These are phyloP conservation scores for Combretum micranthum DNA, from an alignment of 345 rosid genomes.

Conservation along the genomic window DNA sequence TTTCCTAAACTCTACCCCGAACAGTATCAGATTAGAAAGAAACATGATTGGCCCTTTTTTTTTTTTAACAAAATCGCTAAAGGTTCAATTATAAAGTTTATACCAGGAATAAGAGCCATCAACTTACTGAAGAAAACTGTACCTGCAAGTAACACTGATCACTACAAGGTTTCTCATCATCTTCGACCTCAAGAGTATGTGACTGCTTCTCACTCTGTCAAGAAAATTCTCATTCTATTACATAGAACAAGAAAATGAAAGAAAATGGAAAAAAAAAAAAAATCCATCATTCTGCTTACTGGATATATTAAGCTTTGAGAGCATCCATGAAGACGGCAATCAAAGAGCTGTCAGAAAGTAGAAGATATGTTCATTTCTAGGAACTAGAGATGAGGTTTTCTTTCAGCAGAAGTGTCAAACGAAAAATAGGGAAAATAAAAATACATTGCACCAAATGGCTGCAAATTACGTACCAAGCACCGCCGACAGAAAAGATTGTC, in stretches of 20 bases:
- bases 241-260: constrained; percentile 11
- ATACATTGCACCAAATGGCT: constrained; percentile 7
- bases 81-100: too few species aligned
- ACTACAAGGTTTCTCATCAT: constrained; percentile 81
- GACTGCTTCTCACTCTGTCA: constrained; percentile 83
- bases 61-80: too few species aligned
- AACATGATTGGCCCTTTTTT: not conserved
- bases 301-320: constrained; percentile 78
- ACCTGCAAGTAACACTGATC: constrained; percentile 80
- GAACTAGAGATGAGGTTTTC: not conserved
- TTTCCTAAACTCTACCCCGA: too few species aligned
- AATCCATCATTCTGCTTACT: constrained; percentile 41
- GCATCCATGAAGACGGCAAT: constrained; percentile 98
- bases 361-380: constrained; percentile 17
- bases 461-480: constrained; percentile 61
- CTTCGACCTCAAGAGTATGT: constrained; percentile 74
- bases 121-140: constrained; percentile 17
- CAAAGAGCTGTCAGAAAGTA: constrained; percentile 70
- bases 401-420: not conserved
- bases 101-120: not conserved
- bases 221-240: constrained; percentile 23
- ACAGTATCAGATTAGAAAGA: too few species aligned
- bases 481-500: constrained; percentile 99
- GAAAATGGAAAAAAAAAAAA: not conserved
- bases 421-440: not conserved